phyloP scores from a whole-genome alignment of 768 basidiomycete genomes.

The Naematelia aurantialba region DNA sequence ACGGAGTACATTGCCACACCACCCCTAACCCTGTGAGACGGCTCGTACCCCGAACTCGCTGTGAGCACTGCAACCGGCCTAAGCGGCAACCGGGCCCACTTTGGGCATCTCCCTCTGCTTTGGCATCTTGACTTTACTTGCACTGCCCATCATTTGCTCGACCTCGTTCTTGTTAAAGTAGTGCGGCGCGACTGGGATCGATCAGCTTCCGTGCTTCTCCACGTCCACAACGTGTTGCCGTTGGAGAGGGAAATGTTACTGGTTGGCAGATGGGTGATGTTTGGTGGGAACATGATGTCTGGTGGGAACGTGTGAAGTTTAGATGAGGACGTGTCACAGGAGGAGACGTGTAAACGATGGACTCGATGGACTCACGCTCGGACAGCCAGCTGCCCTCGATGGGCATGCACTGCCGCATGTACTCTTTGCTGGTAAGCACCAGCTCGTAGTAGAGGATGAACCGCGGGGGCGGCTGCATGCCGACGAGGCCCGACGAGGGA shows the following conservation, averaged over 20 bases:
- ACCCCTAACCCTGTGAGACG: no score
- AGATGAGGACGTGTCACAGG: conserved; percentile 12
- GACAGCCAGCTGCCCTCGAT: conserved; percentile 92
- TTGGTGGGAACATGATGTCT: no score
- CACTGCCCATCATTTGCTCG: conserved; percentile 38
- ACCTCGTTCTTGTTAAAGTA: conserved; percentile 70
- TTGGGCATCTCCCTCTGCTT: conserved; percentile 56
- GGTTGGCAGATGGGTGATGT: no score
- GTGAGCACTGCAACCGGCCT: not conserved
- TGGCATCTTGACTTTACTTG: conserved; percentile 77
- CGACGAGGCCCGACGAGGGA: conserved; percentile 91
- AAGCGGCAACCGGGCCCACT: conserved; percentile 34
- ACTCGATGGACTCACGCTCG: conserved; percentile 72
- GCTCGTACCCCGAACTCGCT: not conserved
- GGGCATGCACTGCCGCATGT: conserved; percentile 96
- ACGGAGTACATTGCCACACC: conserved; percentile 6
- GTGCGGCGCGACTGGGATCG: conserved; percentile 76
- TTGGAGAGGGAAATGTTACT: no score
- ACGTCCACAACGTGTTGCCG: no score
- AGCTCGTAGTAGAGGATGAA: conserved; percentile 92
- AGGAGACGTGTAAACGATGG: not conserved
- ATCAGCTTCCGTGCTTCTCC: conserved; percentile 3
- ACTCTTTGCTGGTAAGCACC: conserved; percentile 95
- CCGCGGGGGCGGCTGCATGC: conserved; percentile 87
- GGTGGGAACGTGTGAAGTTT: no score